These are phyloP conservation scores for Elaphomyces granulatus DNA, from an alignment of 495 filamentous ascomycete species.

Conservation along the genomic window DNA sequence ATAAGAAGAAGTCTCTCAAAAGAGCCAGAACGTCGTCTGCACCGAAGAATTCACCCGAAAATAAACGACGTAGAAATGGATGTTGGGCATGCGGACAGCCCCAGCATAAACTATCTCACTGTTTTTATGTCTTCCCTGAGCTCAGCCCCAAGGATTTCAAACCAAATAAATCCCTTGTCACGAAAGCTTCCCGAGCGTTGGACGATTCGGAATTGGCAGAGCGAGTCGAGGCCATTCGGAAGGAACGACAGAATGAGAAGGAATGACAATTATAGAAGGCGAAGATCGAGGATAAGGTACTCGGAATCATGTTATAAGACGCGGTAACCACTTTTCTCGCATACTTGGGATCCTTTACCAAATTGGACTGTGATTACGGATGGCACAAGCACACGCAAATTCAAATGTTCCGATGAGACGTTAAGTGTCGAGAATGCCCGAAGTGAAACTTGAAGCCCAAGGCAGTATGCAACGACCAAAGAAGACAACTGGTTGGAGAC, in stretches of 20 bases:
- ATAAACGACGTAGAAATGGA: neutral
- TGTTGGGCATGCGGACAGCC: neutral
- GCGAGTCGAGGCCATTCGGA: neutral
- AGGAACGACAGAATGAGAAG: neutral
- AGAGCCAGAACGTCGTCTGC: neutral
- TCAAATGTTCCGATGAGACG: too few species aligned
- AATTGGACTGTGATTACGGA: too few species aligned
- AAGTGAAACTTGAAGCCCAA: neutral
- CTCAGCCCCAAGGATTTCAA: neutral
- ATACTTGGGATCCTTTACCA: neutral
- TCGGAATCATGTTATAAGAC: neutral
- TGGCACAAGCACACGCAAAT: too few species aligned
- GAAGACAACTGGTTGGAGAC: too few species aligned
- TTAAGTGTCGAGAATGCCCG: too few species aligned
- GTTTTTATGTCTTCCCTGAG: neutral
- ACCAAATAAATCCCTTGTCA: neutral
- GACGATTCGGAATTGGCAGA: neutral
- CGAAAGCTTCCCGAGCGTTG: neutral
- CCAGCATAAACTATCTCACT: neutral
- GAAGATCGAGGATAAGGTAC: neutral
- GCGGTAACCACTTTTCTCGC: slow-evolving; percentile 2
- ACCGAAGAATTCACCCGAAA: neutral
- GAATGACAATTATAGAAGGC: neutral
- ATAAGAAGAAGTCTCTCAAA: neutral
- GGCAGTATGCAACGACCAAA: neutral